These are phyloP conservation scores for Phylloboletellus chloephorus DNA, from an alignment of 1,284 basidiomycete genomes.

Conservation along the genomic window DNA sequence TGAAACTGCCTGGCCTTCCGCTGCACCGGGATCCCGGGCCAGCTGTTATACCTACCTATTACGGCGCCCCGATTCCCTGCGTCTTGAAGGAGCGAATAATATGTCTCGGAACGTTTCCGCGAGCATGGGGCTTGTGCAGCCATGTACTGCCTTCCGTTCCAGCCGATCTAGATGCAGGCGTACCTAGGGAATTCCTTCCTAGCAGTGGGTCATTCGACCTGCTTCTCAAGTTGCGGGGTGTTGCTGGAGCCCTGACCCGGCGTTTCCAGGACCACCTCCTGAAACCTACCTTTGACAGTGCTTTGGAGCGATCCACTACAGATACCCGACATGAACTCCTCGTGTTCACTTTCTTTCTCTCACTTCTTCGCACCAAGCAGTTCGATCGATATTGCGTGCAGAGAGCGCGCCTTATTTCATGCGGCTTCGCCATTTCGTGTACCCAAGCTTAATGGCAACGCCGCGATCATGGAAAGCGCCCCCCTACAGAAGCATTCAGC, in stretches of 20 bases:
- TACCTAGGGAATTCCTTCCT: conserved; percentile 1
- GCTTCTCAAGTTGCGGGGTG: conserved; percentile 12
- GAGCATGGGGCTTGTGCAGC: conserved; percentile 8
- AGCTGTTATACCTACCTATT: conserved; percentile 5
- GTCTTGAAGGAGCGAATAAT: conserved; percentile 4
- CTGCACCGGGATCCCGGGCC: conserved; percentile 11
- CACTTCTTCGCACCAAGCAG: conserved; percentile 33
- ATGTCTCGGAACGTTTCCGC: conserved; percentile 7
- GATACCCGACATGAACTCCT: conserved; percentile 37
- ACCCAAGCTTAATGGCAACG: conserved; percentile 21
- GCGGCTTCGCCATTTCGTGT: conserved; percentile 28
- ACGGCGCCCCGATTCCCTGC: conserved; percentile 5
- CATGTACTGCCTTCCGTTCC: neutral
- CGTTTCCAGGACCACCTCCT: conserved; percentile 23
- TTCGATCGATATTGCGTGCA: conserved; percentile 34
- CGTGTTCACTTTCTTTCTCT: conserved; percentile 31
- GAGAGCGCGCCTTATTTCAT: conserved; percentile 31
- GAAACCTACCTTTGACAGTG: conserved; percentile 22
- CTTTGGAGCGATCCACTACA: conserved; percentile 34
- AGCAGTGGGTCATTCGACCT: conserved; percentile 1
- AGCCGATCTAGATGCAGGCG: conserved; percentile 3
- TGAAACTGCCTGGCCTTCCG: conserved; percentile 18
- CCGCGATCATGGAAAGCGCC: conserved; percentile 29
- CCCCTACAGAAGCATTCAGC: conserved; percentile 19
- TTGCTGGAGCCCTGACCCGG: conserved; percentile 21